These are phyloP conservation scores for Gloeopeniophorella convolvens DNA, from an alignment of 768 basidiomycete species.

Conservation along the genomic window DNA sequence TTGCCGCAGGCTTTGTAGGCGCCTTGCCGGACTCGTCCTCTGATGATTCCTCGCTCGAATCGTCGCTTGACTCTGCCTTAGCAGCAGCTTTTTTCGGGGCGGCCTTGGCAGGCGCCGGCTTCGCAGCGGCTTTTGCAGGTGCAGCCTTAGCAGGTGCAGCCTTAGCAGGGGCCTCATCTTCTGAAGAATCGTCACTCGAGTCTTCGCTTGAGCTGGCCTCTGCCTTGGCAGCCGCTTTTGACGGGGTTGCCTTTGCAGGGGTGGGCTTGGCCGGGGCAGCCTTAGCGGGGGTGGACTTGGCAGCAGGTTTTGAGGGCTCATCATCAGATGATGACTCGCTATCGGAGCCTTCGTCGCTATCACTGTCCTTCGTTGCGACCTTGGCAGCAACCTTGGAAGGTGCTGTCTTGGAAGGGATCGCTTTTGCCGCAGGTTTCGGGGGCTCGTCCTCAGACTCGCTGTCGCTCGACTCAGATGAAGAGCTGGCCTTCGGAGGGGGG, in stretches of 20 bases:
- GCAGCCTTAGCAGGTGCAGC: constrained; percentile 9
- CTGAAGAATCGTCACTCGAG: constrained; percentile 8
- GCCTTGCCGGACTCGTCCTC: constrained; percentile 28
- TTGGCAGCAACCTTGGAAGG: not conserved
- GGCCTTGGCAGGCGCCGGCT: not conserved
- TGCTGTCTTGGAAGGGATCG: not conserved
- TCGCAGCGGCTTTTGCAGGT: not conserved
- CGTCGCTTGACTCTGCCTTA: constrained; percentile 3
- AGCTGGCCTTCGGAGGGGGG: constrained; percentile 21
- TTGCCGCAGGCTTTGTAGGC: constrained; percentile 22
- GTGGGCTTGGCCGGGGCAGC: constrained; percentile 21
- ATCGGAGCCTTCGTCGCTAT: constrained; percentile 9
- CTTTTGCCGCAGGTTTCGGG: not conserved
- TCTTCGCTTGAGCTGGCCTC: constrained; percentile 18
- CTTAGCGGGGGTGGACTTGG: constrained; percentile 12
- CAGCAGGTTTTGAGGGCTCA: not conserved
- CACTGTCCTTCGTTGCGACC: not conserved
- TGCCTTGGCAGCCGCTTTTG: constrained; percentile 3
- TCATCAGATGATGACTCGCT: constrained; percentile 6
- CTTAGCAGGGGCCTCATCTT: constrained; percentile 13
- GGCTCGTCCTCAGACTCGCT: constrained; percentile 3
- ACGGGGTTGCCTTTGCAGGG: constrained; percentile 29
- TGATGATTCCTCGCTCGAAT: constrained; percentile 23
- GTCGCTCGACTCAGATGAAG: constrained; percentile 23
- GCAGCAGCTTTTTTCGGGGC: not conserved